Conservation (phyloP, 1,139 yeast genomes). For the Kodamaea plutei region DNA sequence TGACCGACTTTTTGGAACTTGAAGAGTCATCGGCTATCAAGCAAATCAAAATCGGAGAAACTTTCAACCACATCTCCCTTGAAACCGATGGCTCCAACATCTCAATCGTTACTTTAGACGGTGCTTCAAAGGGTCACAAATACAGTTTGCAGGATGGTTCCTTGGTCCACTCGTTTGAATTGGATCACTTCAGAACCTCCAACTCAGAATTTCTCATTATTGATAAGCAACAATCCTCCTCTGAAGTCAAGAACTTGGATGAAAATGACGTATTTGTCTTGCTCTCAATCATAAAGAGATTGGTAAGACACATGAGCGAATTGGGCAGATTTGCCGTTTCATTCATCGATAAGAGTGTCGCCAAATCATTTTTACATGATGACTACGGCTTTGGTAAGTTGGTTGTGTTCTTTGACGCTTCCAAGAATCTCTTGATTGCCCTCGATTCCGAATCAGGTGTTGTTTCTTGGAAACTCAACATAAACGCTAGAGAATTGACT, state of each 20-base stretch:
- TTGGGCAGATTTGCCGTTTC: conserved; percentile 27
- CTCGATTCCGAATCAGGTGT: conserved; percentile 28
- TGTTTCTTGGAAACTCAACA: conserved; percentile 23
- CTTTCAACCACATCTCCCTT: conserved; percentile 6
- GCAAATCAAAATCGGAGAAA: conserved; percentile 8
- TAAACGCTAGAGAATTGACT: conserved; percentile 7
- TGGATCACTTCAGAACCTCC: conserved; percentile 8
- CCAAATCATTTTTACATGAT: conserved; percentile 11
- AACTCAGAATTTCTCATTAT: conserved; percentile 15
- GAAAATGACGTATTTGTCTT: conserved; percentile 20
- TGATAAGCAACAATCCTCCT: conserved; percentile 32
- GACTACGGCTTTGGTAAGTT: conserved; percentile 35
- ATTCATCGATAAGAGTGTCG: conserved; percentile 1
- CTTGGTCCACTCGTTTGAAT: conserved; percentile 5
- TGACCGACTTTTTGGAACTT: conserved; percentile 25
- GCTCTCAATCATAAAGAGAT: conserved; percentile 18
- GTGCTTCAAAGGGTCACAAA: conserved; percentile 7
- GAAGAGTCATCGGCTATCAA: conserved; percentile 17
- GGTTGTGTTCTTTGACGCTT: conserved; percentile 26
- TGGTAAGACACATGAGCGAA: conserved; percentile 32
- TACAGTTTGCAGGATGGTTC: conserved; percentile 13
- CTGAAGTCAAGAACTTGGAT: conserved; percentile 21
- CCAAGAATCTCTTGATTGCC: conserved; percentile 23
- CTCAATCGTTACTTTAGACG: conserved; percentile 8
- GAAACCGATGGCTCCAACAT: conserved; percentile 8